Percentiles rank a stretch among this genome's conserved stretches.
phyloP scores from a whole-genome alignment of 306 rosid species.

The Malus domestica region ASM211411v1 NC_041800.1:7646501-7647000 shows the following conservation, averaged over 20 bases:
- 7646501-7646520: slow-evolving; percentile 41
- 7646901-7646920: background rate
- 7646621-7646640: slow-evolving; percentile 36
- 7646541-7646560: slow-evolving; percentile 31
- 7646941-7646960: background rate
- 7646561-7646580: slow-evolving; percentile 19
- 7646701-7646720: slow-evolving; percentile 67
- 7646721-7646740: slow-evolving; percentile 70
- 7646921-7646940: background rate
- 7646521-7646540: slow-evolving; percentile 31
- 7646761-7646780: slow-evolving; percentile 73
- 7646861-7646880: slow-evolving; percentile 5
- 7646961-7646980: background rate
- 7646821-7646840: slow-evolving; percentile 70
- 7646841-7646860: slow-evolving; percentile 52
- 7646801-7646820: slow-evolving; percentile 66
- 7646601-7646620: slow-evolving; percentile 22
- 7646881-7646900: too few relatives aligned
- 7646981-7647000: background rate
- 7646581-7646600: slow-evolving; percentile 30
- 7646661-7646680: slow-evolving; percentile 47
- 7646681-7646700: slow-evolving; percentile 53
- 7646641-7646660: slow-evolving; percentile 14
- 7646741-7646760: slow-evolving; percentile 83
- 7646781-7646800: slow-evolving; percentile 70